Evolutionary conservation across 2,329 filamentous ascomycete species (phyloP).

Genomic region (Penicillium janthinellum): DNA sequence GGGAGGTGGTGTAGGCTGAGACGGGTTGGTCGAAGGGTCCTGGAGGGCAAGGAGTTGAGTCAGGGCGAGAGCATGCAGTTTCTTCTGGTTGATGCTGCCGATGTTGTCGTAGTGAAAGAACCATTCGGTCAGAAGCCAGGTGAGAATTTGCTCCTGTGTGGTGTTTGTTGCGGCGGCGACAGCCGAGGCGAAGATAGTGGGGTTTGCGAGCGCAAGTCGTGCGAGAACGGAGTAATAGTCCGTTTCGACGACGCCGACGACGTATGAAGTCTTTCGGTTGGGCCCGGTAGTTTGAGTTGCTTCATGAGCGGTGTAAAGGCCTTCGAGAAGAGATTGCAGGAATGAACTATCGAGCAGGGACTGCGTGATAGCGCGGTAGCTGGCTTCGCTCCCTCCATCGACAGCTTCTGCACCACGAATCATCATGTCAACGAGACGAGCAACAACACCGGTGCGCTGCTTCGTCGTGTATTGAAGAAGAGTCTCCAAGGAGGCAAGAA

Average conservation of each 20-base stretch:
- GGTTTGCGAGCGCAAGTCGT: slow-evolving; percentile 73
- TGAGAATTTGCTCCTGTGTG: slow-evolving; percentile 37
- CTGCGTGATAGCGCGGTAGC: slow-evolving; percentile 64
- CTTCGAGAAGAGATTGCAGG: slow-evolving; percentile 64
- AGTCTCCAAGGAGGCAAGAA: slow-evolving; percentile 43
- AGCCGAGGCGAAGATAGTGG: slow-evolving; percentile 64
- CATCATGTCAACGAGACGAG: slow-evolving; percentile 62
- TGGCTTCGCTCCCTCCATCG: slow-evolving; percentile 58
- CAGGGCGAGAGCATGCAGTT: slow-evolving; percentile 49
- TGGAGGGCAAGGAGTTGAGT: slow-evolving; percentile 48
- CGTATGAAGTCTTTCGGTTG: slow-evolving; percentile 66
- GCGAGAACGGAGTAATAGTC: slow-evolving; percentile 85
- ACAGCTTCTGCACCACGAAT: slow-evolving; percentile 65
- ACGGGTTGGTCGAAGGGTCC: slow-evolving; percentile 34
- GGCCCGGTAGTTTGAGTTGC: slow-evolving; percentile 82
- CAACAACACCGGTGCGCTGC: slow-evolving; percentile 44
- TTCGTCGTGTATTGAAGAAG: slow-evolving; percentile 43
- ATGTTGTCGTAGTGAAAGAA: slow-evolving; percentile 53
- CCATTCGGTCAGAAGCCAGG: slow-evolving; percentile 53
- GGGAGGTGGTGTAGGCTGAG: slow-evolving; percentile 31
- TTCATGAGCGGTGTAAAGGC: slow-evolving; percentile 68
- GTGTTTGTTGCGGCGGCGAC: slow-evolving; percentile 42
- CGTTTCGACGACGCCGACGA: slow-evolving; percentile 75
- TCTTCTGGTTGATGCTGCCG: slow-evolving; percentile 49
- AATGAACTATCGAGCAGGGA: slow-evolving; percentile 67